Percentiles rank a stretch among this genome's conserved stretches.
phyloP scores from a whole-genome alignment of 2,329 filamentous ascomycete species.

The Botrytis porri region DNA sequence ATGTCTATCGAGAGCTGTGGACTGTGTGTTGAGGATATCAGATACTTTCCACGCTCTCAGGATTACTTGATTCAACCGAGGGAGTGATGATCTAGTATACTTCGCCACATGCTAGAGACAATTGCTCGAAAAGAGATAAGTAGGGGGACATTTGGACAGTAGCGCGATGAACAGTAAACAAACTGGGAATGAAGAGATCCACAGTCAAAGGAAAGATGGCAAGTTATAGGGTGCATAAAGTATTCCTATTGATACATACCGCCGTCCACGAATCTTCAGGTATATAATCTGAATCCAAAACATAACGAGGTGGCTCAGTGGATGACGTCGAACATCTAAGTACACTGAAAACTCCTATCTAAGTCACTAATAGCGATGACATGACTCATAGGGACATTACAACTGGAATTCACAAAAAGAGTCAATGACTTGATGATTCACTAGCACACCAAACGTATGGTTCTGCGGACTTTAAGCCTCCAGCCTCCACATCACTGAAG shows the following conservation, averaged over 20 bases:
- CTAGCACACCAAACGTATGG: background rate
- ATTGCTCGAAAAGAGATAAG: background rate
- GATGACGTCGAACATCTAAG: background rate
- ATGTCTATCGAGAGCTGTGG: background rate
- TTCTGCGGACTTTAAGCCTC: background rate
- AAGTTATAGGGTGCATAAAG: background rate
- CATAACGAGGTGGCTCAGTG: background rate
- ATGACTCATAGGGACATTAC: no score
- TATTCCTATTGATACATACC: background rate
- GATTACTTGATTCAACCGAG: background rate
- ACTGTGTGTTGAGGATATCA: background rate
- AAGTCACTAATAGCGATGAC: background rate
- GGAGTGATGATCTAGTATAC: background rate
- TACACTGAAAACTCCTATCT: background rate
- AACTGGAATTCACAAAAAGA: background rate
- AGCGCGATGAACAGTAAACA: background rate
- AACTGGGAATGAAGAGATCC: background rate
- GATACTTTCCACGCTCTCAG: background rate
- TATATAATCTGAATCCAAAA: background rate
- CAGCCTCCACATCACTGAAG: background rate
- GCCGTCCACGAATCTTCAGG: background rate
- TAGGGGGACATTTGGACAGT: background rate
- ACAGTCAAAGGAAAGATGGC: background rate
- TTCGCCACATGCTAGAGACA: background rate
- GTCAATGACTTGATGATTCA: background rate